phyloP scores from a whole-genome alignment of 495 filamentous ascomycete genomes.

The Rhypophila decipiens region DNA sequence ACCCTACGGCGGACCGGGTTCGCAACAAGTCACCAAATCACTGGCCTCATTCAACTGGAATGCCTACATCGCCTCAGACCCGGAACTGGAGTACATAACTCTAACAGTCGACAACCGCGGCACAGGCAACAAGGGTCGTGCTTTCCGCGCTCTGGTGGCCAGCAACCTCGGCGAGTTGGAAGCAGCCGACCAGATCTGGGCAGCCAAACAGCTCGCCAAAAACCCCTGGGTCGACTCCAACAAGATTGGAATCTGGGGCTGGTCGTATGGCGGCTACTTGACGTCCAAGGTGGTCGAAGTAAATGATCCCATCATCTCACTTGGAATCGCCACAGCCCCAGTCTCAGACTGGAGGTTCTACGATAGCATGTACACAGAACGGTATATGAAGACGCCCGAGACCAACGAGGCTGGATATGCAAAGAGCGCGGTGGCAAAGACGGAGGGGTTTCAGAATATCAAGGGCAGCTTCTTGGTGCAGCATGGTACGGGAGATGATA shows the following conservation, averaged over 20 bases:
- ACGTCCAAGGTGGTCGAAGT: constrained; percentile 49
- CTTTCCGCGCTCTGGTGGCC: constrained; percentile 41
- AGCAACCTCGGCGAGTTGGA: constrained; percentile 48
- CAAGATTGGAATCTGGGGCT: constrained; percentile 53
- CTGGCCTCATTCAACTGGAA: constrained; percentile 40
- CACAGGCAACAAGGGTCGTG: constrained; percentile 47
- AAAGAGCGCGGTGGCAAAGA: constrained; percentile 34
- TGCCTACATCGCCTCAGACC: constrained; percentile 50
- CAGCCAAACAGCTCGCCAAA: constrained; percentile 39
- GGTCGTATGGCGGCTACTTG: constrained; percentile 55
- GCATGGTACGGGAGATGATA: constrained; percentile 55
- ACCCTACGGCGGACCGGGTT: constrained; percentile 50
- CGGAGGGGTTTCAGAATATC: constrained; percentile 46
- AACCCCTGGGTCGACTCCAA: constrained; percentile 41
- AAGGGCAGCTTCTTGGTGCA: constrained; percentile 46
- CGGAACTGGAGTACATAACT: constrained; percentile 52
- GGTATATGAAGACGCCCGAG: constrained; percentile 53
- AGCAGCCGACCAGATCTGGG: constrained; percentile 51
- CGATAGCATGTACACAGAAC: constrained; percentile 58
- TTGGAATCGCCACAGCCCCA: constrained; percentile 48
- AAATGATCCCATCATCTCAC: constrained; percentile 42
- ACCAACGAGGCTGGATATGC: constrained; percentile 45
- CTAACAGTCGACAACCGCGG: constrained; percentile 52
- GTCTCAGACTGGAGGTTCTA: constrained; percentile 57
- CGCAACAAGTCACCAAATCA: constrained; percentile 43